A percentile compares a stretch with the other conserved stretches of the same genome.
Conservation (phyloP, 371 early-diverging fungal genomes). For the Apophysomyces trapeziformis region DNA sequence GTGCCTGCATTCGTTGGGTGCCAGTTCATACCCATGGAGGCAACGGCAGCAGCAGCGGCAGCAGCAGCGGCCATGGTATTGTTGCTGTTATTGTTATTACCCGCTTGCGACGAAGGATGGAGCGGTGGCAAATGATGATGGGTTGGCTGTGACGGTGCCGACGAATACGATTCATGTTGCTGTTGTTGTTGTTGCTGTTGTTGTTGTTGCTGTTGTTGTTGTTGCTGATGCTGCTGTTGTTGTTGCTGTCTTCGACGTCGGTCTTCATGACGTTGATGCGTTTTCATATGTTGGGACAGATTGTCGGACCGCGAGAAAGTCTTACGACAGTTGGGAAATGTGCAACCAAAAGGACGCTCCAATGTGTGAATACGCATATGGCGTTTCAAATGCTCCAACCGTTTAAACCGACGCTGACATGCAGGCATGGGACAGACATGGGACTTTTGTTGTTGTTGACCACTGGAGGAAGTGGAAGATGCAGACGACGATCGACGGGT, state of each 20-base stretch:
- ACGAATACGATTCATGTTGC: background rate
- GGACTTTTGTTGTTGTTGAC: conserved; percentile 30
- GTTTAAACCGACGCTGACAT: conserved; percentile 69
- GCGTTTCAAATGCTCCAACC: conserved; percentile 89
- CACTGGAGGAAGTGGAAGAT: conserved; percentile 1
- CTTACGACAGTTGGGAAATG: conserved; percentile 69
- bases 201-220: conserved; percentile 34
- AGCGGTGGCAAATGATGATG: conserved; percentile 14
- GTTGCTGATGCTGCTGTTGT: conserved; percentile 43
- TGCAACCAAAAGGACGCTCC: conserved; percentile 75
- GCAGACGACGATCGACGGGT: conserved; percentile 3
- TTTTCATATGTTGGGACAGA: conserved; percentile 65
- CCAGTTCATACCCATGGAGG: conserved; percentile 7
- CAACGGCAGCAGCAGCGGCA: conserved; percentile 8
- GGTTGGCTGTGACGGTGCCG: background rate
- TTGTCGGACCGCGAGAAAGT: conserved; percentile 82
- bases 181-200: conserved; percentile 25
- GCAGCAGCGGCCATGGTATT: conserved; percentile 1
- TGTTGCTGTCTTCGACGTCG: conserved; percentile 26
- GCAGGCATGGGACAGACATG: conserved; percentile 53
- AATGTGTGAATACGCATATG: conserved; percentile 88
- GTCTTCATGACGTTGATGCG: conserved; percentile 55
- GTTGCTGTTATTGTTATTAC: background rate
- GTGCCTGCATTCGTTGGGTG: conserved; percentile 9
- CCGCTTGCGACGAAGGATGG: conserved; percentile 14